These are phyloP conservation scores for Calycina marina DNA, from an alignment of 2,329 filamentous ascomycete species.

Conservation along the genomic window DNA sequence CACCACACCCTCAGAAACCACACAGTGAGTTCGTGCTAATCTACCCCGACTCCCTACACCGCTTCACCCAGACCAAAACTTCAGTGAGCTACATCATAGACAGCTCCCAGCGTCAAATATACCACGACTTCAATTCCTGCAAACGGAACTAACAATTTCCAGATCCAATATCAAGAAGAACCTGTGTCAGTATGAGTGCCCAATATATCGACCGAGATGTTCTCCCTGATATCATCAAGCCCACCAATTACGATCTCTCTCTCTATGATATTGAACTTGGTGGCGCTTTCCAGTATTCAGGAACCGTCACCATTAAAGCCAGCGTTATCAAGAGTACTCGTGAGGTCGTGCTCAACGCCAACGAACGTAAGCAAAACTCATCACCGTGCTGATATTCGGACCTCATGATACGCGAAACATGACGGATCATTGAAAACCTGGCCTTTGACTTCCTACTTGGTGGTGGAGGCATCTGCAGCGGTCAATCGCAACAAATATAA, in stretches of 20 bases:
- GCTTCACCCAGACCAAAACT: not conserved
- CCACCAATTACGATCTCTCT: conserved; percentile 71
- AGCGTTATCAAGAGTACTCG: conserved; percentile 58
- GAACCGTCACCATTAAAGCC: conserved; percentile 66
- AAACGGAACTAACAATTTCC: not conserved
- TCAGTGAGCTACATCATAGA: conserved; percentile 4
- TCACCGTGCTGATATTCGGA: too few species aligned
- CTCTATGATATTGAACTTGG: conserved; percentile 64
- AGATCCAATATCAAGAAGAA: not conserved
- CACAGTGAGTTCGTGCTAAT: too few species aligned
- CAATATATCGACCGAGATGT: conserved; percentile 43
- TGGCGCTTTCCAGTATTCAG: conserved; percentile 64
- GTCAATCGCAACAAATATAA: too few species aligned
- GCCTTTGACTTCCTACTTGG: too few species aligned
- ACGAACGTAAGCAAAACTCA: conserved; percentile 62
- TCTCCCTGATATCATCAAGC: conserved; percentile 54
- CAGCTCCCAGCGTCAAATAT: too few species aligned
- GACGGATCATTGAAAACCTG: too few species aligned
- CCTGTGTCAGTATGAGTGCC: conserved; percentile 11
- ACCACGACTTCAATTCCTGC: too few species aligned
- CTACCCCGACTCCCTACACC: too few species aligned
- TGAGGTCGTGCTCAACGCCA: conserved; percentile 70
- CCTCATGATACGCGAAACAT: too few species aligned
- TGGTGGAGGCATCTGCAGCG: too few species aligned
- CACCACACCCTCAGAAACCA: too few species aligned